phyloP scores from a whole-genome alignment of 768 basidiomycete species.

The Sporobolomyces phaffii region DNA sequence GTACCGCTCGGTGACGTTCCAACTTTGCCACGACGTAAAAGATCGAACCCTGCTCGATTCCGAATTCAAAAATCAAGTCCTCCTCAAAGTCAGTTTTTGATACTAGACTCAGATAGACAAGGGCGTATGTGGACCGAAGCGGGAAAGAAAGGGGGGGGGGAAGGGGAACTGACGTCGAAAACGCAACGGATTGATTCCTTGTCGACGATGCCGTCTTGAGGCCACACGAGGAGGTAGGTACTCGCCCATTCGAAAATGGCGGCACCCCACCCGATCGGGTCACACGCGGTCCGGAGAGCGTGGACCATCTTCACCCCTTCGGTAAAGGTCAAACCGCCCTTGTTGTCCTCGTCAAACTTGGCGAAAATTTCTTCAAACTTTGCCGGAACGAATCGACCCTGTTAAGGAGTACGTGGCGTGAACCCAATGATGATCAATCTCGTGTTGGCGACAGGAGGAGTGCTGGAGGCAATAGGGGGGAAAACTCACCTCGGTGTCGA shows the following conservation, averaged over 20 bases:
- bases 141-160: background rate
- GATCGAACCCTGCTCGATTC: conserved; percentile 7
- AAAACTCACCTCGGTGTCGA: conserved; percentile 16
- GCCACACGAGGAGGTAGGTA: conserved; percentile 51
- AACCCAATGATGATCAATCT: too few species aligned
- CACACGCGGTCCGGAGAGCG: conserved; percentile 35
- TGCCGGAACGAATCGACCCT: conserved; percentile 50
- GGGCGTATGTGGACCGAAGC: too few species aligned
- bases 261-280: conserved; percentile 43
- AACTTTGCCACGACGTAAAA: conserved; percentile 7
- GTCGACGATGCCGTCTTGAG: conserved; percentile 47
- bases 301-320: conserved; percentile 43
- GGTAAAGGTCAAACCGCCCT: conserved; percentile 35
- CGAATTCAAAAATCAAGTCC: too few species aligned
- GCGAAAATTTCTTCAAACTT: conserved; percentile 52
- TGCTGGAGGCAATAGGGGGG: background rate
- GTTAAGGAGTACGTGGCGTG: background rate
- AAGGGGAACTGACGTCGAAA: conserved; percentile 1
- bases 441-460: too few species aligned
- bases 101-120: too few species aligned
- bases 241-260: conserved; percentile 49
- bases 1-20: conserved; percentile 9
- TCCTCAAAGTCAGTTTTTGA: too few species aligned
- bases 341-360: conserved; percentile 42
- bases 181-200: conserved; percentile 15